Percentiles rank a stretch among this genome's conserved stretches.
These are phyloP conservation scores for Ustilago esculenta DNA, from an alignment of 1,284 basidiomycete species.

Conservation along the genomic window DNA sequence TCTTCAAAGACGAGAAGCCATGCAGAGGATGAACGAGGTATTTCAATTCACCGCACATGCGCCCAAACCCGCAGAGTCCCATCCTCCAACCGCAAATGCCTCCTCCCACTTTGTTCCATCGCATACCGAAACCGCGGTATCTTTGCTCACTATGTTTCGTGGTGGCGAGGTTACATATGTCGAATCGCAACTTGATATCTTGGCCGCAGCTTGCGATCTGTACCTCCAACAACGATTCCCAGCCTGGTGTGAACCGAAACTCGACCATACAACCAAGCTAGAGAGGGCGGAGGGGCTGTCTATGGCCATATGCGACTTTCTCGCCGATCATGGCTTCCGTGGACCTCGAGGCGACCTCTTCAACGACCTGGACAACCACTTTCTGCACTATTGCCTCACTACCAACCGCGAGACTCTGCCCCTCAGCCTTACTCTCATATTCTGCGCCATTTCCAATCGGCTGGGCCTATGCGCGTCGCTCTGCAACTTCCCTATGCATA, in stretches of 20 bases:
- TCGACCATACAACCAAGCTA: neutral
- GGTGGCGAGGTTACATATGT: slow-evolving; percentile 38
- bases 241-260: too few relatives aligned
- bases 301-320: slow-evolving; percentile 42
- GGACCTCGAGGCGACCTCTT: slow-evolving; percentile 26
- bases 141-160: slow-evolving; percentile 43
- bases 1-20: slow-evolving; percentile 45
- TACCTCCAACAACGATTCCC: slow-evolving; percentile 27
- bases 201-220: slow-evolving; percentile 46
- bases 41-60: neutral
- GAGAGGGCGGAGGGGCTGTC: slow-evolving; percentile 19
- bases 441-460: slow-evolving; percentile 46
- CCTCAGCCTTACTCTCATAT: slow-evolving; percentile 42
- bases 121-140: slow-evolving; percentile 29
- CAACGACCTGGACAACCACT: slow-evolving; percentile 49
- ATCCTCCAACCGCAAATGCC: too few relatives aligned
- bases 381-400: slow-evolving; percentile 45
- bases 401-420: slow-evolving; percentile 49
- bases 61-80: too few relatives aligned
- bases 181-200: slow-evolving; percentile 35
- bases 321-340: slow-evolving; percentile 37
- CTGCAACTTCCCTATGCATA: slow-evolving; percentile 45
- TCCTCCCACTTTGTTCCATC: slow-evolving; percentile 4
- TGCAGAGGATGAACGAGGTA: slow-evolving; percentile 18
- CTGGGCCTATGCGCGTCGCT: slow-evolving; percentile 42